Conservation (phyloP, 202 grass and related monocot species). For the Saccharum hybrid region DNA sequence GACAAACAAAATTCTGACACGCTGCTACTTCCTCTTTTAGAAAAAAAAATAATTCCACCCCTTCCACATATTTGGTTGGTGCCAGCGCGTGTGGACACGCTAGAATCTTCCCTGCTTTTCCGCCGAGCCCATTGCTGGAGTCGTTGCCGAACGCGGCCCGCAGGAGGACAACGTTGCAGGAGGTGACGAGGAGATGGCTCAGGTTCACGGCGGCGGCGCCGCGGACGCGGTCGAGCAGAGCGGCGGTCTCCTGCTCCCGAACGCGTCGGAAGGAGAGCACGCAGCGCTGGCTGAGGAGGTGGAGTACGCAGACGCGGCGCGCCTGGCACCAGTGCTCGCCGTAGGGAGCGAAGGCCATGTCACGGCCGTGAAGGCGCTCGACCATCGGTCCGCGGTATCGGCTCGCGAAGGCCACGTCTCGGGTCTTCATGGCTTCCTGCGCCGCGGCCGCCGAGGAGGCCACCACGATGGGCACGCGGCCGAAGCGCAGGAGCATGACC, state of each 20-base stretch:
- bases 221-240: constrained; percentile 40
- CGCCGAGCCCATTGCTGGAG: background rate
- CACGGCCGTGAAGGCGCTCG: constrained; percentile 45
- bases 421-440: constrained; percentile 38
- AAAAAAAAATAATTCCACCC: too few relatives aligned
- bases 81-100: too few relatives aligned
- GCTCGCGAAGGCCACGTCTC: constrained; percentile 43
- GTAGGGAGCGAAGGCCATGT: constrained; percentile 56
- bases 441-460: constrained; percentile 43
- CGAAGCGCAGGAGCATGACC: constrained; percentile 52
- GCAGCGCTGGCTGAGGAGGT: constrained; percentile 51
- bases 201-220: constrained; percentile 6
- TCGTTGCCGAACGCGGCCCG: constrained; percentile 38
- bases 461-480: constrained; percentile 43
- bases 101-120: too few relatives aligned
- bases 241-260: constrained; percentile 43
- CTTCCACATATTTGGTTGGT: too few relatives aligned
- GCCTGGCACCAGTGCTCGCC: constrained; percentile 51
- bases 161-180: constrained; percentile 34
- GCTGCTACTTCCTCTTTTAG: too few relatives aligned
- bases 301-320: constrained; percentile 2
- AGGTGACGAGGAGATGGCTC: constrained; percentile 8
- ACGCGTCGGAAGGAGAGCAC: constrained; percentile 36
- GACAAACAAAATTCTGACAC: too few relatives aligned
- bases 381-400: constrained; percentile 29